phyloP scores from a whole-genome alignment of 495 filamentous ascomycete species.

The Amphirosellinia nigrospora region DNA sequence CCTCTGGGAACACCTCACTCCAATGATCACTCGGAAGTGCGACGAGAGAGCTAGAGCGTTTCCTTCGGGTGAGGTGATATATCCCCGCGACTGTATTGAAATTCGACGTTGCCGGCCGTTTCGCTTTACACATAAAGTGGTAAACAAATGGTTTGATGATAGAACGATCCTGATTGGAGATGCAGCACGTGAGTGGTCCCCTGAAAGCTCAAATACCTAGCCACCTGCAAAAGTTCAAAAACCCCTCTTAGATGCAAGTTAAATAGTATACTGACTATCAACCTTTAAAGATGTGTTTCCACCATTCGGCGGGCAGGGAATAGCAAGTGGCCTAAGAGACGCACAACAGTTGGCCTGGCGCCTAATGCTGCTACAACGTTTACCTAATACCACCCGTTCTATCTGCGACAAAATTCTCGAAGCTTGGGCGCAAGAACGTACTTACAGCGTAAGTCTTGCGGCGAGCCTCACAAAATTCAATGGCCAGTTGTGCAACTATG shows the following conservation, averaged over 20 bases:
- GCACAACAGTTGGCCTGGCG: constrained; percentile 55
- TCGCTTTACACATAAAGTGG: constrained; percentile 52
- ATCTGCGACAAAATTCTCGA: constrained; percentile 29
- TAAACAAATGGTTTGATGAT: constrained; percentile 57
- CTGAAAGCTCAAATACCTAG: too few species aligned
- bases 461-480: constrained; percentile 36
- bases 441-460: constrained; percentile 32
- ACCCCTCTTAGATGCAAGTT: not conserved
- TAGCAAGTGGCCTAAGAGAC: constrained; percentile 52
- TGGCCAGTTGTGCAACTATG: constrained; percentile 36
- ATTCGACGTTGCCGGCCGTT: constrained; percentile 58
- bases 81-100: constrained; percentile 57
- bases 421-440: constrained; percentile 37
- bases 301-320: constrained; percentile 62
- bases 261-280: constrained; percentile 15
- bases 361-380: constrained; percentile 44
- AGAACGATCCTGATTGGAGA: constrained; percentile 58
- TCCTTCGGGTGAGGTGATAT: constrained; percentile 40
- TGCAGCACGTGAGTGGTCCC: constrained; percentile 41
- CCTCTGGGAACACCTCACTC: constrained; percentile 39
- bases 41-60: constrained; percentile 28
- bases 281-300: constrained; percentile 54
- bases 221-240: not conserved
- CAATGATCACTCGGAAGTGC: constrained; percentile 37
- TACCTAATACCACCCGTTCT: constrained; percentile 22